Evolutionary conservation across 2,329 filamentous ascomycete genomes (phyloP), one percentile per base, ranked within the genome.

Genomic region (Hypoxylon sp.): DNA sequence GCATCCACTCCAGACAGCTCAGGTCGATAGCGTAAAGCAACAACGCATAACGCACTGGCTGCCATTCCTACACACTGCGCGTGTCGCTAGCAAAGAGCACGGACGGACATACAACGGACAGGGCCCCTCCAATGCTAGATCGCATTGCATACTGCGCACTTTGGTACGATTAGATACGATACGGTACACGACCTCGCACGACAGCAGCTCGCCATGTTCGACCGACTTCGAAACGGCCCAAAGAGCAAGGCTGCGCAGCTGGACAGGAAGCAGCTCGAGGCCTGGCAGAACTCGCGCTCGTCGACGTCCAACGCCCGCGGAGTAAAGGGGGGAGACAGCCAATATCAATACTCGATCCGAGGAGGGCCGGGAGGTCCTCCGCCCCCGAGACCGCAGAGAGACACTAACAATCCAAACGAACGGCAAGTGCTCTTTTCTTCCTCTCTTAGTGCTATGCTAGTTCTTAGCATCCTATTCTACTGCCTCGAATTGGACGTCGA

Each of bases 271-370:
- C 72, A 72, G 52, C 58, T 71, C 49, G 68, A 72, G 48, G 66
- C 70, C 48, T 73, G 69, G 70, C 69, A 73, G 48, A 67, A 70
- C 43, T 48, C 65, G 33, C 71, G 67, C 40, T 66, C 69, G 4
- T 58, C 61, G 20, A 58, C 61, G 20, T 51, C 67, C 23, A 42
- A 56, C 33, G 27, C 43, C 21, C 59, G 55, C 27, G 65, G 67
- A 41, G 64, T 68, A 48, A 55, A 64, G 50, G 70, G 67, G 40
- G 74, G 74, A 42, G 77, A 77, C 63, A 70, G 64, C 40, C 60
- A 66, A 43, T 70, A 71, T 49, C 66, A 68, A 47, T 77, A 76
- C 57, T 70, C 72, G 0, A 73, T 77, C 56, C 69, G 67, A 61
- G 75, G 67, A 61, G 75, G 67, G 9, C 9, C 27, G 58, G 75